Base-by-base conservation (phyloP, 164 flowering plant genomes). In the Kingdonia uniflora region DNA sequence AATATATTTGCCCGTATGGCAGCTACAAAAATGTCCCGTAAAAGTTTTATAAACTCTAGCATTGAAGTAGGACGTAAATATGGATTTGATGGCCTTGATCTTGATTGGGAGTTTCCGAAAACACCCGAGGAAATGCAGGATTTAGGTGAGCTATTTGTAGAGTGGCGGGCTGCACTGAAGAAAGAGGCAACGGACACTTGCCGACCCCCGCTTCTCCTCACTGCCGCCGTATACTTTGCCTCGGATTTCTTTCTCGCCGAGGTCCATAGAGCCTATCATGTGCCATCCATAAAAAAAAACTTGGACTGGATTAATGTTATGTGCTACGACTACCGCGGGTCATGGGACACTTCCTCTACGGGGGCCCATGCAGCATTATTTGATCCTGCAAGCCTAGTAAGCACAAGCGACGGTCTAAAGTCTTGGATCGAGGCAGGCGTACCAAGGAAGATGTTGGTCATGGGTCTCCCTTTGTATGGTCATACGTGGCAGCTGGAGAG, bases 381-480 rank as follows among this genome's bases (percentile, higher is more conserved):
- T 29, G 81, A 76, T 47, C 71, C 77, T 6, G 59, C 43, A 0
- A 62, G 69, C 35, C 65, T 71, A 21, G 0, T 70, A 0, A 80
- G 72, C 71, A 69, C 83, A 2, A 64, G 61, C 19, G 56, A 62
- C 48, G 89, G 85, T n/a, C 56, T 82, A 0, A 47, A 40, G 16
- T 61, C 78, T 1, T 82, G 89, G 85, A 29, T 79, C 40, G 15
- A 40, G 11, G 68, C 74, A 6, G 79, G 80, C 5, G 53, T 74
- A 17, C 70, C 74, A 0, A 19, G 29, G 2, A n/a, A 26, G 14
- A 78, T 64, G 64, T 1, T 78, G 59, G 73, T 82, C 17, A 64
- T 80, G 82, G 89, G 89, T 10, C 42, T 78, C 46, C 80, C 85
- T 0, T 41, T 77, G 4, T 76, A 76, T 33, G 89, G 81, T 7